A percentile compares a stretch with the other conserved stretches of the same genome.
phyloP scores from a whole-genome alignment of 2,329 filamentous ascomycete species.

The Diaporthe caulivora region DNA sequence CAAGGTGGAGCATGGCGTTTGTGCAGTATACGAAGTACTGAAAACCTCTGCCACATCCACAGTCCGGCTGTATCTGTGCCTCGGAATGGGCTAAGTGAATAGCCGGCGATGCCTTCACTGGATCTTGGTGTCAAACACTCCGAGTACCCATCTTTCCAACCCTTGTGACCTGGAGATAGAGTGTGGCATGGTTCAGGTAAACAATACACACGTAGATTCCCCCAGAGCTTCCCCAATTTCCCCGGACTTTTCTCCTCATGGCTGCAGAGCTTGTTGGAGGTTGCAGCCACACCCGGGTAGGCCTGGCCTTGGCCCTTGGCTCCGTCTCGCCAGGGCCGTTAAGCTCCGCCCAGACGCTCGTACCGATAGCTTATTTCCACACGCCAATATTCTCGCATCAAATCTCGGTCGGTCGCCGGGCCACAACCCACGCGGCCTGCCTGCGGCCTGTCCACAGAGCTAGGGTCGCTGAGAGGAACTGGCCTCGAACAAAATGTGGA shows the following conservation, averaged over 20 bases:
- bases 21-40: no score
- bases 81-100: not conserved
- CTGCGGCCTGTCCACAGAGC: not conserved
- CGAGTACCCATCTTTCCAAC: not conserved
- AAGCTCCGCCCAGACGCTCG: slow-evolving; percentile 9
- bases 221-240: slow-evolving; percentile 14
- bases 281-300: slow-evolving; percentile 12
- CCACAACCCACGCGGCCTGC: not conserved
- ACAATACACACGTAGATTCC: not conserved
- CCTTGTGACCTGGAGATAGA: not conserved
- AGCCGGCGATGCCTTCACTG: not conserved
- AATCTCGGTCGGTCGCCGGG: slow-evolving; percentile 21
- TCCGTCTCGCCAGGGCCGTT: not conserved
- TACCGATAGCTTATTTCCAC: slow-evolving; percentile 22
- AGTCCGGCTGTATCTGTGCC: not conserved
- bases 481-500: not conserved
- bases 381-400: slow-evolving; percentile 24
- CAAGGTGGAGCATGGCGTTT: not conserved
- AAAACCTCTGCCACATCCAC: not conserved
- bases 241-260: slow-evolving; percentile 17
- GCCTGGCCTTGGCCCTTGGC: slow-evolving; percentile 18
- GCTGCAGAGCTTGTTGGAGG: slow-evolving; percentile 11
- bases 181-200: not conserved
- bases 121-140: not conserved
- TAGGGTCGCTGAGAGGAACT: not conserved